Base-by-base conservation (phyloP, 306 rosid genomes). In the Rosa multiflora region DNA sequence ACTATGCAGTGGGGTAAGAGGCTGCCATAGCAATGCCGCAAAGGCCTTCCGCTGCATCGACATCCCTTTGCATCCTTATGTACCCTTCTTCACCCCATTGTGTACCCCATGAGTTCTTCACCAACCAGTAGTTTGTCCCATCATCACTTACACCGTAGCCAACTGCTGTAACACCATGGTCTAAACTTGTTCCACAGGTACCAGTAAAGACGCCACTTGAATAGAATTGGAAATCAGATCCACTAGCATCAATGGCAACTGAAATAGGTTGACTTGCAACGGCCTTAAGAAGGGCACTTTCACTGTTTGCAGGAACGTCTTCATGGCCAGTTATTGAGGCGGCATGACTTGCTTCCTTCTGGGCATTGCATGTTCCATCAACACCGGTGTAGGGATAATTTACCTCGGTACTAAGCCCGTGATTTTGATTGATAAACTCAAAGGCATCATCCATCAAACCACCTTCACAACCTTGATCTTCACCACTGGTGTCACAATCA, bases 71-170 rank as follows among this genome's bases (percentile, higher is more conserved):
- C 78, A 77, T 77, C 40, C 70, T 77, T 23, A 82, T 55, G 51
- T 82, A 72, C 12, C 85, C 85, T 7, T 64, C 18, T 61, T 82
- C 82, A 44, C 82, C 82, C 85, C 76, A 82, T 8, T 5, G 6
- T 9, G 71, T 46, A 8, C 85, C 68, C 85, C 85, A 77, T 5
- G 85, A 82, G 49, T 77, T 78, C 18, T 74, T 78, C 5, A 82
- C 63, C 9, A 32, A 32, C 69, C 69, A 63, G 6, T 12, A 63
- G 10, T 63, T 63, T 63, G 69, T 5, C 43, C 69, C 69, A 14
- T 63, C 69, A 32, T 13, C 20, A 2, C 42, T 63, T 2, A 63
- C 43, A 29, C 69, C 69, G 5, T 32, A 63, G 29, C 43, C 69
- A 32, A 63, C 69, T 26, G 69, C 69, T 13, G 69, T 32, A 32